Evolutionary conservation across 306 rosid species (phyloP), one percentile per base, ranked within the genome.

Genomic region (Trifolium subterraneum): DNA sequence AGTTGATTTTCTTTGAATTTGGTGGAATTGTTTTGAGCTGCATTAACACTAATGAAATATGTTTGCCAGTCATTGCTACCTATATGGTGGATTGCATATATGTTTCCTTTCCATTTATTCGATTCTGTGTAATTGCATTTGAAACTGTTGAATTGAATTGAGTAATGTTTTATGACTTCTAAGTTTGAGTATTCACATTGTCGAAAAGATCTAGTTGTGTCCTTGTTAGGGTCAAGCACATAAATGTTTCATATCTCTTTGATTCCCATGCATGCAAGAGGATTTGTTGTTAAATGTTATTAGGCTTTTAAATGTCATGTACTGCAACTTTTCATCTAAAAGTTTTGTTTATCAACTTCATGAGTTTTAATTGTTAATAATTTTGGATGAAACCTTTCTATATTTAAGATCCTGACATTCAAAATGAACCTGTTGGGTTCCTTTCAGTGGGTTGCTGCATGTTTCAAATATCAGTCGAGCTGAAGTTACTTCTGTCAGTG

Each of bases 371-470:
- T 22, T 73, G 78, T 25, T 76, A 5, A 42, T 76, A 5, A 42
- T 31, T 8, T 67, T 78, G 22, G 15, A 58, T 67, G 16, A 78
- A 69, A 27, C 55, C 16, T n/a, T 48, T 78, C 8, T 15, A 38
- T 48, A 48, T 6, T 48, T 48, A 6, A 5, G 38, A 13, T 15
- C 45, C 67, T 39, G 61, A 75, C 68, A 74, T 74, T 38, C 64
- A 68, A 16, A 44, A 70, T 38, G 61, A 69, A 64, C 60, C 20
- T 79, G 50, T 68, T 65, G 31, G 50, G 44, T 77, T 27, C 48
- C 75, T 85, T 76, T 84, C 94, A 94, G 99, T 41, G 99, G 99
- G 4, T 83, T 94, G 88, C 88, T 94, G 88, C 99, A 94, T 78
- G 84, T 94, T 75, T 94, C 97, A 45, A 94, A 94, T 74, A 86